phyloP scores from a whole-genome alignment of 768 basidiomycete genomes.

The Boletellus ananiceps region DNA sequence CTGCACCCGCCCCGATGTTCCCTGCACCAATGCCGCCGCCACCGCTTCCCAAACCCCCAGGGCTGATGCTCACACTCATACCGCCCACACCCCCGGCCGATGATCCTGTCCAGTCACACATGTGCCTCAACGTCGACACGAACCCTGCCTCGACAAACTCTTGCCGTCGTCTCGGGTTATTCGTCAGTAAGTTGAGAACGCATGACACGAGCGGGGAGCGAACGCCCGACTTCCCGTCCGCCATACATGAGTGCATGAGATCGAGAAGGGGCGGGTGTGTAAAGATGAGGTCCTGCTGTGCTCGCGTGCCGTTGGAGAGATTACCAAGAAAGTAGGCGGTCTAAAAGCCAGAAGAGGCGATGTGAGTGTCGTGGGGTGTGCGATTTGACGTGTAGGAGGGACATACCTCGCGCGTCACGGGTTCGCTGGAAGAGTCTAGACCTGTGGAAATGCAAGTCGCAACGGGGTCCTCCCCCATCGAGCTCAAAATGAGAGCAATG shows the following conservation, averaged over 20 bases:
- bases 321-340: conserved; percentile 64
- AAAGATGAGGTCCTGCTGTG: conserved; percentile 51
- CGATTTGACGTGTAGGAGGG: not conserved
- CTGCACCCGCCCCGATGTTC: not conserved
- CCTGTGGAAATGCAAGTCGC: conserved; percentile 44
- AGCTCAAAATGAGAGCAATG: conserved; percentile 54
- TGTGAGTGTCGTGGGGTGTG: not conserved
- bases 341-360: conserved; percentile 22
- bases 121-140: conserved; percentile 39
- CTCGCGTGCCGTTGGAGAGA: conserved; percentile 54
- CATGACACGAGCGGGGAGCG: conserved; percentile 59
- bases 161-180: conserved; percentile 34
- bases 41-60: conserved; percentile 20
- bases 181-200: conserved; percentile 51
- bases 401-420: conserved; percentile 50
- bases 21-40: conserved; percentile 5
- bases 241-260: conserved; percentile 54
- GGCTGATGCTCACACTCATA: conserved; percentile 28
- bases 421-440: conserved; percentile 48
- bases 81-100: conserved; percentile 8
- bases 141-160: conserved; percentile 44
- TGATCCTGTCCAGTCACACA: conserved; percentile 36
- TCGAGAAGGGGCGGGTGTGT: conserved; percentile 46
- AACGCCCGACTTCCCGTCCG: conserved; percentile 52
- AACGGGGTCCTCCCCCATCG: conserved; percentile 45